These are phyloP conservation scores for Globisporangium nunn DNA, from an alignment of 352 stramenopile species.

Conservation along the genomic window DNA sequence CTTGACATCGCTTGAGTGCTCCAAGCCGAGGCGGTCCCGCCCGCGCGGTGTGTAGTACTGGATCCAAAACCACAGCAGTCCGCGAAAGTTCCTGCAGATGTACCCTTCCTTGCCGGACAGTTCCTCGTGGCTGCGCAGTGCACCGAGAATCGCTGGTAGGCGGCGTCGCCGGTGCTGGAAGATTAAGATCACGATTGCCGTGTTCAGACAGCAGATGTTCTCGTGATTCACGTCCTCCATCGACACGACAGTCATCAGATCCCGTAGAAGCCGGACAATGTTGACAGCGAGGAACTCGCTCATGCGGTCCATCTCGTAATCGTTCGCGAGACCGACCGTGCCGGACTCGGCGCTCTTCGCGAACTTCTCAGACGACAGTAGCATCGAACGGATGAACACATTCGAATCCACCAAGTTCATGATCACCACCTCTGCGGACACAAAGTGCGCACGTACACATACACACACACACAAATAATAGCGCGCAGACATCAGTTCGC, in stretches of 20 bases:
- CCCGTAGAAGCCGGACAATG: constrained; percentile 84
- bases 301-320: constrained; percentile 74
- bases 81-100: constrained; percentile 87
- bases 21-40: constrained; percentile 89
- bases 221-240: constrained; percentile 95
- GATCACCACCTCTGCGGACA: constrained; percentile 77
- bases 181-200: constrained; percentile 92
- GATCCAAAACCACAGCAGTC: constrained; percentile 93
- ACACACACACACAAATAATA: not conserved
- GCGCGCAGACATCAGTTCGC: not conserved
- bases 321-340: constrained; percentile 34
- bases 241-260: constrained; percentile 93
- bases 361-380: constrained; percentile 77
- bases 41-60: constrained; percentile 94
- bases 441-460: constrained; percentile 1
- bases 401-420: constrained; percentile 95
- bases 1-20: constrained; percentile 92
- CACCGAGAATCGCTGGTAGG: constrained; percentile 62
- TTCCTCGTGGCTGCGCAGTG: constrained; percentile 60
- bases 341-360: constrained; percentile 25
- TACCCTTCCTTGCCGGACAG: constrained; percentile 58
- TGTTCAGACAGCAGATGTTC: constrained; percentile 98
- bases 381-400: constrained; percentile 93
- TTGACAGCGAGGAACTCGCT: constrained; percentile 87
- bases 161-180: constrained; percentile 89